These are phyloP conservation scores for Moesziomyces globuligerus DNA, from an alignment of 1,284 basidiomycete genomes.

Conservation along the genomic window DNA sequence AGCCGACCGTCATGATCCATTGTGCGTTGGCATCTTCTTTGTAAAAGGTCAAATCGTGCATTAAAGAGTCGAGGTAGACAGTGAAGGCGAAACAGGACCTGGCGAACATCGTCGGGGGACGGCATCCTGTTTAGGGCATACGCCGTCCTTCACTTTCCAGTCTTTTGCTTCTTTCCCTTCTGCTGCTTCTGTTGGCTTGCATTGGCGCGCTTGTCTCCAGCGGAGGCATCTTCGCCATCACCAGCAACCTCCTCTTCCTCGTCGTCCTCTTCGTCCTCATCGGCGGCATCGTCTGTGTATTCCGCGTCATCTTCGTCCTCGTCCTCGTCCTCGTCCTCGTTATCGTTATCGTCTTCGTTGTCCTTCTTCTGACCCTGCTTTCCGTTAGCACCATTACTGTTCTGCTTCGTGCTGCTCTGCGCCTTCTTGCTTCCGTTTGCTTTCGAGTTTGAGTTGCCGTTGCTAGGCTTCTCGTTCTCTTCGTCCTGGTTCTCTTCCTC, in stretches of 20 bases:
- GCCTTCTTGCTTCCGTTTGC: no score
- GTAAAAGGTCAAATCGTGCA: no score
- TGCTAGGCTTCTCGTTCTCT: no score
- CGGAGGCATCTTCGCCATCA: conserved; percentile 16
- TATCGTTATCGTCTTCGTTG: no score
- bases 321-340: conserved; percentile 7
- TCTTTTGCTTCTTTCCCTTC: conserved; percentile 46
- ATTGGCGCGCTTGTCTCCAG: conserved; percentile 32
- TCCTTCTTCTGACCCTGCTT: no score
- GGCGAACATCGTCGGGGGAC: no score
- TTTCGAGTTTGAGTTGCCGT: no score
- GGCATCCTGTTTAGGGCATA: not conserved
- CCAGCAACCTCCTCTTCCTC: conserved; percentile 8
- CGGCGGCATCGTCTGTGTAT: conserved; percentile 6
- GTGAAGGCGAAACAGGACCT: no score
- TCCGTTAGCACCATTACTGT: no score
- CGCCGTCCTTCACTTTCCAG: conserved; percentile 9
- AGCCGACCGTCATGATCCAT: no score
- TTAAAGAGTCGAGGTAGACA: no score
- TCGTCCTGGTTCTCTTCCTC: conserved; percentile 18
- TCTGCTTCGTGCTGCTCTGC: no score
- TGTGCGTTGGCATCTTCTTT: not conserved
- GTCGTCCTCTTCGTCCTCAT: conserved; percentile 7
- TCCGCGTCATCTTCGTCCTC: conserved; percentile 14
- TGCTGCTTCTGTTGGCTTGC: conserved; percentile 30